phyloP scores from a whole-genome alignment of 805 yeast species.

The Sugiyamaella qingdaonensis region DNA sequence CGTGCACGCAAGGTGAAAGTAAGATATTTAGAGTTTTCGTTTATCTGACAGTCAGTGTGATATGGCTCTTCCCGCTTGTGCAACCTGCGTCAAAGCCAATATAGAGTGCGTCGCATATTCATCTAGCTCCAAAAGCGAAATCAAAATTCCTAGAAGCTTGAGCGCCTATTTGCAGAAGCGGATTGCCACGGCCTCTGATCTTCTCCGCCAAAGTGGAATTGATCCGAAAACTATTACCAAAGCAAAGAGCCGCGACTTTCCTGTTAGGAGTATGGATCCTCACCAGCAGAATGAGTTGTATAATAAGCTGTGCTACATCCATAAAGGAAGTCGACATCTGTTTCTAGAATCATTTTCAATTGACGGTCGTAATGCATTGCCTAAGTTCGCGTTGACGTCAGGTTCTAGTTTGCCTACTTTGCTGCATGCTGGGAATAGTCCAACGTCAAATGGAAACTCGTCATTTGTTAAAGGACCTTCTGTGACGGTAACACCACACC shows the following conservation, averaged over 20 bases:
- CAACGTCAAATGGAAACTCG: not conserved
- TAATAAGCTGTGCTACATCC: not conserved
- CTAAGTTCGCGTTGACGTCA: not conserved
- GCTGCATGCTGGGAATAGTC: not conserved
- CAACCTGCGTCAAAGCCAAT: not conserved
- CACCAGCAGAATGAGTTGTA: too few relatives aligned
- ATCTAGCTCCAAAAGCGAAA: not conserved
- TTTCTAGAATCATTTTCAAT: not conserved
- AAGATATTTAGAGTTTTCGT: not conserved
- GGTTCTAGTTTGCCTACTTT: not conserved
- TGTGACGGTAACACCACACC: not conserved
- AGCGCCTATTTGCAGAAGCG: not conserved
- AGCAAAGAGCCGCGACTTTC: not conserved
- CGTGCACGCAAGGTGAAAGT: not conserved
- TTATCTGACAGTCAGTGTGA: not conserved
- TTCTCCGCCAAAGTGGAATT: not conserved
- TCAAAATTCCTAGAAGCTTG: not conserved
- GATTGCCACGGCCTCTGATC: not conserved
- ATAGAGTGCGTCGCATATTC: not conserved
- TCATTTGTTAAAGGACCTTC: not conserved
- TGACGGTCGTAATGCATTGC: not conserved
- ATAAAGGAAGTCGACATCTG: not conserved
- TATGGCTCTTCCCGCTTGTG: not conserved
- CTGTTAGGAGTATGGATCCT: too few relatives aligned
- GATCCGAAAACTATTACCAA: not conserved